Conservation (phyloP, 176 grass and related monocot species). For the Otatea glauca region DNA sequence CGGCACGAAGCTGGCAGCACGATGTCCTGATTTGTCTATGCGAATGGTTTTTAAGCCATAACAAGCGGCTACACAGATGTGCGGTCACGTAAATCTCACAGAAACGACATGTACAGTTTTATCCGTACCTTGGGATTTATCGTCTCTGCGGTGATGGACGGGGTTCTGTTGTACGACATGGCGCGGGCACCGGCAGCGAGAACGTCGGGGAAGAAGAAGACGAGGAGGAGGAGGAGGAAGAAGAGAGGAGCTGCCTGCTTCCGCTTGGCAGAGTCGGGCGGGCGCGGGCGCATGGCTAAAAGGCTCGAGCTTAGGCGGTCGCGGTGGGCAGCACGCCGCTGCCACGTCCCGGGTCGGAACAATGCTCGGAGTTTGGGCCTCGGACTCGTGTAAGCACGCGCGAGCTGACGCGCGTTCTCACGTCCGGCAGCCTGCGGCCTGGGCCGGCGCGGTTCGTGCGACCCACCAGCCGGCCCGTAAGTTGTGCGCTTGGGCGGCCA, state of each 20-base stretch:
- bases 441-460: too few species aligned
- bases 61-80: too few species aligned
- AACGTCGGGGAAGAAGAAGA: background rate
- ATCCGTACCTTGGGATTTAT: constrained; percentile 53
- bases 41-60: too few species aligned
- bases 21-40: too few species aligned
- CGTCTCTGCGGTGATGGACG: constrained; percentile 56
- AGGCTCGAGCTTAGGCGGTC: background rate
- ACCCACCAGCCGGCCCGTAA: too few species aligned
- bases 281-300: background rate
- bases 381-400: constrained; percentile 4
- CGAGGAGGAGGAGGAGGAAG: background rate
- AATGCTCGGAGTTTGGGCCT: background rate
- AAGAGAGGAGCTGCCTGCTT: background rate
- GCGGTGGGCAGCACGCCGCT: background rate
- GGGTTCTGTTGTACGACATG: constrained; percentile 58
- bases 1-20: background rate
- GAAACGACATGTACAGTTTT: too few species aligned
- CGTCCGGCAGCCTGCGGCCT: too few species aligned
- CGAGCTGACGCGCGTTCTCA: too few species aligned
- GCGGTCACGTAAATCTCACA: too few species aligned
- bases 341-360: constrained; percentile 34
- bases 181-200: background rate
- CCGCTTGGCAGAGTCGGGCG: too few species aligned
- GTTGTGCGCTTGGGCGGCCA: too few species aligned